Conservation (phyloP, 2,329 filamentous ascomycete genomes). For the Phoma sp. region DNA sequence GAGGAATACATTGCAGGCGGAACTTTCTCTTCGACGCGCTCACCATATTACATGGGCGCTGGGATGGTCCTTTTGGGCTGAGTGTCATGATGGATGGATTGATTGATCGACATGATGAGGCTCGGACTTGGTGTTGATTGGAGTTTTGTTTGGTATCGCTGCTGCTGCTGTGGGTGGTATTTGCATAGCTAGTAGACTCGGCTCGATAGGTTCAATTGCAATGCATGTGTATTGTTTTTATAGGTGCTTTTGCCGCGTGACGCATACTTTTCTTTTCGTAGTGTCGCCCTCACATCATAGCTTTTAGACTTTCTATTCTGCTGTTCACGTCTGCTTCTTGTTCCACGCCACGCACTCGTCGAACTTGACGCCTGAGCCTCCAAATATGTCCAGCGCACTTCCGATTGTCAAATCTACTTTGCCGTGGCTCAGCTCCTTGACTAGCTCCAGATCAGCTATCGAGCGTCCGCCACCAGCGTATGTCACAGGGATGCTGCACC, state of each 20-base stretch:
- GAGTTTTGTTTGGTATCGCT: not conserved
- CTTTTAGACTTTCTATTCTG: too few relatives aligned
- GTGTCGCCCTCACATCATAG: too few relatives aligned
- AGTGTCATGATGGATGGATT: not conserved
- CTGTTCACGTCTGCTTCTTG: slow-evolving; percentile 31
- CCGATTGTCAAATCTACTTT: slow-evolving; percentile 94
- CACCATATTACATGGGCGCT: not conserved
- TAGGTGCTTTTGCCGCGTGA: not conserved
- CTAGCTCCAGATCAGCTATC: slow-evolving; percentile 80
- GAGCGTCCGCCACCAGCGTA: slow-evolving; percentile 93
- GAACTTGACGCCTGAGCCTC: slow-evolving; percentile 83
- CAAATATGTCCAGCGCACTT: slow-evolving; percentile 95
- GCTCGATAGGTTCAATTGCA: not conserved
- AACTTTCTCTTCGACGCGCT: slow-evolving; percentile 7
- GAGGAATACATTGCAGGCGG: slow-evolving; percentile 9
- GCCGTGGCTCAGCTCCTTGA: slow-evolving; percentile 77
- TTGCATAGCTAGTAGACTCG: slow-evolving; percentile 13
- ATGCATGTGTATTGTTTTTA: slow-evolving; percentile 8
- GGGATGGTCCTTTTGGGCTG: not conserved
- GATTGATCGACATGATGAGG: not conserved
- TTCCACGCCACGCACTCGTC: slow-evolving; percentile 94
- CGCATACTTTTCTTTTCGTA: not conserved
- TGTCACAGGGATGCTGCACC: slow-evolving; percentile 92
- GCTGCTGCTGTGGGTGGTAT: not conserved
- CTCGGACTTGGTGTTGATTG: not conserved